Base-by-base conservation (phyloP, 1,284 basidiomycete genomes). In the Tylopilus sp. region DNA sequence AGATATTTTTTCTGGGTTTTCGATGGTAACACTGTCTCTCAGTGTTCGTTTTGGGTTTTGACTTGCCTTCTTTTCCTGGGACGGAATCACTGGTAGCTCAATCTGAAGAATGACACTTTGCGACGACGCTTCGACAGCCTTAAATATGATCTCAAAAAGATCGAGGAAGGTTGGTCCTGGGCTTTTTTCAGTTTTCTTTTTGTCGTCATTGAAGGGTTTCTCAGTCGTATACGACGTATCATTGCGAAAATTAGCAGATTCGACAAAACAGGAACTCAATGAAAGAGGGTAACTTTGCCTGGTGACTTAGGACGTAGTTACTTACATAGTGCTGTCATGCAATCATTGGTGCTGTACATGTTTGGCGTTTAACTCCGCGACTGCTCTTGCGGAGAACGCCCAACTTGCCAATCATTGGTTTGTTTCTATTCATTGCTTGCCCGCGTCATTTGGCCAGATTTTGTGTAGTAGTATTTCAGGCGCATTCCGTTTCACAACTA, bases 131-230 rank as follows among this genome's bases (percentile, higher is more conserved):
- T 94, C 73, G 94, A 94, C 72, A 89, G 91, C 69, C 80, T 95
- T 32, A 95, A 95, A 75, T 96, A 95, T 71, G 94, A 95, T 74
- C 87, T 96, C 70, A 95, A 95, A 80, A 94, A 94, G 72, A 92
- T 95, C 29, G 94, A 96, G 82, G 95, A 95, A 89, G 94, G 94
- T 89, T 62, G 67, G 83, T 71, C 36, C 29, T 53, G 54, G 55
- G 51, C 57, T 49, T 36, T 10, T 36, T 36, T 36, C 33, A 36
- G 26, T 16, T 61, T 73, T 69, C 60, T n/a, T n/a, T n/a, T n/a
- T n/a, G n/a, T n/a, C n/a, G n/a, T n/a, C n/a, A n/a, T n/a, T n/a
- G n/a, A 65, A 49, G 9, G 10, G 36, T 59, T 41, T 49, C 62
- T 32, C 69, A 94, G 94, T 95, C 55, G 93, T 95, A 1, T 95